Percentiles rank a stretch among this genome's conserved stretches.
Conservation (phyloP, 768 basidiomycete genomes). For the Sporobolomyces pararoseus region DNA sequence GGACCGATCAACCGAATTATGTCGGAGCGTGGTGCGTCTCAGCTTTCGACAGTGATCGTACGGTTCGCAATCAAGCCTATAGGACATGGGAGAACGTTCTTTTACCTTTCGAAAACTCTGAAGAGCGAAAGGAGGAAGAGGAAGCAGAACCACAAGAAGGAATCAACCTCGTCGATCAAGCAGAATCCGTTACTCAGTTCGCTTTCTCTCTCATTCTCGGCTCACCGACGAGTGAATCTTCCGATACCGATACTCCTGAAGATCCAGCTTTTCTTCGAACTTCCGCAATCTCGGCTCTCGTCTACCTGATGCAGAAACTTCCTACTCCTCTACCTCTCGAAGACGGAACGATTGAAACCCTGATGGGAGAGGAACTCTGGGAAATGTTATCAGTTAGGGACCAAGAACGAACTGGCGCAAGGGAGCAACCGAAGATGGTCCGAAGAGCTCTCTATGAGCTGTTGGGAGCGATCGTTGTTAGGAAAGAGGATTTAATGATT, state of each 20-base stretch:
- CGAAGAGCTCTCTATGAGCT: constrained; percentile 34
- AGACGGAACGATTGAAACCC: background rate
- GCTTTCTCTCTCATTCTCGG: constrained; percentile 23
- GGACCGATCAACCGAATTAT: constrained; percentile 57
- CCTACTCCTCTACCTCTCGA: constrained; percentile 27
- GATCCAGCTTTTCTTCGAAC: constrained; percentile 35
- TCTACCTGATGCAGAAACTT: constrained; percentile 26
- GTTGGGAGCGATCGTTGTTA: constrained; percentile 16
- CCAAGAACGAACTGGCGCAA: background rate
- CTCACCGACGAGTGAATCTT: background rate
- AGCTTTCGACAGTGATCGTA: constrained; percentile 67
- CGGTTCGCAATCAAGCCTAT: constrained; percentile 56
- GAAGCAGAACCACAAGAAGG: constrained; percentile 13
- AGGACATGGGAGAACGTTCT: constrained; percentile 23
- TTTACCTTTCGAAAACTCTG: background rate
- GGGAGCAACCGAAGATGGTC: constrained; percentile 28
- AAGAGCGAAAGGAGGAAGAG: background rate
- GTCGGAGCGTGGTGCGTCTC: constrained; percentile 71
- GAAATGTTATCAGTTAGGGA: constrained; percentile 11
- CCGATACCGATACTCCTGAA: constrained; percentile 9
- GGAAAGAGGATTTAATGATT: constrained; percentile 28
- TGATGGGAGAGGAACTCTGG: constrained; percentile 24
- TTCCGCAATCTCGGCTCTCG: constrained; percentile 26
- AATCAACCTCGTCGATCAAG: constrained; percentile 29
- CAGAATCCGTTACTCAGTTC: constrained; percentile 23